These are phyloP conservation scores for Barnettozyma sucrosica DNA, from an alignment of 805 yeast species.

Conservation along the genomic window DNA sequence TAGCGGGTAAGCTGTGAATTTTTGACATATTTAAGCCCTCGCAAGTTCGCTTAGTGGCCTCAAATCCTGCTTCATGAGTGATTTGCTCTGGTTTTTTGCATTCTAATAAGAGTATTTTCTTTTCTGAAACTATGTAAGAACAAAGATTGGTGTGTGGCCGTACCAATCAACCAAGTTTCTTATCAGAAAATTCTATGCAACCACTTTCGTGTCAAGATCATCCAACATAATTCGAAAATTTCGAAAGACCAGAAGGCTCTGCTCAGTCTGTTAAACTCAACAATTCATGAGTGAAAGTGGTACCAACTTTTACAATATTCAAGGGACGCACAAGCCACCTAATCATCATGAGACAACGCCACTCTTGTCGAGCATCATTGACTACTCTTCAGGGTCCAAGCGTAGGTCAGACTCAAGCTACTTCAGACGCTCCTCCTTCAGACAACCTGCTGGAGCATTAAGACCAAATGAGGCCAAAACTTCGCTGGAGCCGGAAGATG, in stretches of 20 bases:
- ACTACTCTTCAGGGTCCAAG: constrained; percentile 3
- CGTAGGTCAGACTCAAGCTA: constrained; percentile 16
- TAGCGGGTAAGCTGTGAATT: background rate
- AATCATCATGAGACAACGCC: constrained; percentile 23
- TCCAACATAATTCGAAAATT: background rate
- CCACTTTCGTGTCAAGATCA: background rate
- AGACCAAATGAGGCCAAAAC: constrained; percentile 6
- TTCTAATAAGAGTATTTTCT: background rate
- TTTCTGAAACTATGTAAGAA: no score
- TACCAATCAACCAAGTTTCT: background rate
- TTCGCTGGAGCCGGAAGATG: constrained; percentile 27
- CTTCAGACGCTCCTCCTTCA: constrained; percentile 22
- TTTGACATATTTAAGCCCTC: no score
- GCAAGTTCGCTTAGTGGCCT: no score
- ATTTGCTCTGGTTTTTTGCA: background rate
- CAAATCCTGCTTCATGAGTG: background rate
- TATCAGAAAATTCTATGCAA: background rate
- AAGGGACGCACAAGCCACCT: constrained; percentile 29
- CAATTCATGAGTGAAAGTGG: constrained; percentile 4
- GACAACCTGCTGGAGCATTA: background rate
- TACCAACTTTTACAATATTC: constrained; percentile 29
- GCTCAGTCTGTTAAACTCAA: background rate
- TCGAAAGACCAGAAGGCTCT: background rate
- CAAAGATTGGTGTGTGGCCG: background rate
- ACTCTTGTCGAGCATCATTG: constrained; percentile 13